These are phyloP conservation scores for Petasospora fabianii DNA, from an alignment of 1,139 yeast species.

Conservation along the genomic window DNA sequence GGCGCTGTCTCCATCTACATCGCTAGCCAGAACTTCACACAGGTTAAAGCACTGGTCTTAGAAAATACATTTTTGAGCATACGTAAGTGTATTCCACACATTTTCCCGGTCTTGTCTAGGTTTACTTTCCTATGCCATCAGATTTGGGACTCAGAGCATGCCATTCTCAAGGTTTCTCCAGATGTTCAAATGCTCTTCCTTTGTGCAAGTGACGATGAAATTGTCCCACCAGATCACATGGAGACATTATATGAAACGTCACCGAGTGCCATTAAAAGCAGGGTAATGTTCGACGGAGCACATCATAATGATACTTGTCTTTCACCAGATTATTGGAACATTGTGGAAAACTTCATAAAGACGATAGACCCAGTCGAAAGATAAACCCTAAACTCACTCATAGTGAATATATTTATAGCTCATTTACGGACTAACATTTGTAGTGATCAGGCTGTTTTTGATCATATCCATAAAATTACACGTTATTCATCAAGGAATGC, in stretches of 20 bases:
- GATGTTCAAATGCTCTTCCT: conserved; percentile 66
- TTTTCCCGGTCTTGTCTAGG: conserved; percentile 65
- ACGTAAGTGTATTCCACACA: conserved; percentile 75
- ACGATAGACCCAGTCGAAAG: conserved; percentile 2
- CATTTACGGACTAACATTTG: too few species aligned
- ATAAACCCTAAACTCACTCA: too few species aligned
- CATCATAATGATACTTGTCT: conserved; percentile 78
- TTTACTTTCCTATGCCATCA: conserved; percentile 68
- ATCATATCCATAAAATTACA: too few species aligned
- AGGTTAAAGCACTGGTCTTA: conserved; percentile 61
- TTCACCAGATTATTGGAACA: conserved; percentile 74
- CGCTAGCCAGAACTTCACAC: conserved; percentile 51
- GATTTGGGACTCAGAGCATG: conserved; percentile 74
- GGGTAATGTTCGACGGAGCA: conserved; percentile 54
- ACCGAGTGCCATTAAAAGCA: conserved; percentile 41
- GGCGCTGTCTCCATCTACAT: conserved; percentile 92
- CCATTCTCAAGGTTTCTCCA: conserved; percentile 49
- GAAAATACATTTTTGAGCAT: conserved; percentile 87
- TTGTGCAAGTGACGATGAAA: conserved; percentile 77
- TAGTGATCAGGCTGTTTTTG: too few species aligned
- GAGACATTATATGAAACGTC: conserved; percentile 50
- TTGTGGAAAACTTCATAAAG: conserved; percentile 52
- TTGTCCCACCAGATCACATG: conserved; percentile 90
- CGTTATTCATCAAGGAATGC: too few species aligned
- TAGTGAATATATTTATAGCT: too few species aligned